Evolutionary conservation across 176 grass and related monocot species (phyloP), one percentile per base, ranked within the genome.

Genomic region (Themeda triandra): DNA sequence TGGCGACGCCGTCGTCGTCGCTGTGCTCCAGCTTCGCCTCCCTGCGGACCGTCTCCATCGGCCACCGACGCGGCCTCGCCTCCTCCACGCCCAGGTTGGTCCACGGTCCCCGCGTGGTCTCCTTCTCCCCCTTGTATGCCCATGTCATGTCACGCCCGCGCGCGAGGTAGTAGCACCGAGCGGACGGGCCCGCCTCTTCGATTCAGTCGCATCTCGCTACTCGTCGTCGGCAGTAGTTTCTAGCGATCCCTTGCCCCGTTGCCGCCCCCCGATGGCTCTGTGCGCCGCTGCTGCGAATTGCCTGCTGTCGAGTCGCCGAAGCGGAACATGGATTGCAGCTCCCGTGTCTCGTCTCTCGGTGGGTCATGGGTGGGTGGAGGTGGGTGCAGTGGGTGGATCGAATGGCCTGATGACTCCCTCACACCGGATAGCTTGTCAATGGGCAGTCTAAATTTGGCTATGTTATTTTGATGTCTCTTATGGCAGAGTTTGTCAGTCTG

Each of bases 1-100:
- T 92, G 89, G 77, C 84, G 80, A 72, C 92, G 24, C 80, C 89
- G 36, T 90, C 91, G 71, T 89, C 89, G 17, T 89, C 87, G 63
- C 84, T 89, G 18, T 92, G 87, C 81, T 85, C 84, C 80, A 74
- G 71, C 91, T 58, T 91, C 87, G 84, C 80, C 68, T 88, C 82
- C 74, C 87, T 44, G 67, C 58, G 78, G 62, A 28, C 80, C 46
- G 66, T 68, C 71, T 66, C 82, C 66, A 36, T 82, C 60, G 84
- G 73, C 85, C 67, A 9, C 79, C 88, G 77, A 76, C 79, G 44
- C 63, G 42, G 82, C 87, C 45, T 60, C 64, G 36, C 68, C 60
- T 54, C 72, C 73, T 80, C 87, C 80, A 7, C 74, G 21, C 53
- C 66, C 25, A 91, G 86, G 83, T 86, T 54, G 53, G 77, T 66